A percentile compares a stretch with the other conserved stretches of the same genome.
Evolutionary conservation across 345 rosid species (phyloP).

Genomic region (Salix koriyanagi): DNA sequence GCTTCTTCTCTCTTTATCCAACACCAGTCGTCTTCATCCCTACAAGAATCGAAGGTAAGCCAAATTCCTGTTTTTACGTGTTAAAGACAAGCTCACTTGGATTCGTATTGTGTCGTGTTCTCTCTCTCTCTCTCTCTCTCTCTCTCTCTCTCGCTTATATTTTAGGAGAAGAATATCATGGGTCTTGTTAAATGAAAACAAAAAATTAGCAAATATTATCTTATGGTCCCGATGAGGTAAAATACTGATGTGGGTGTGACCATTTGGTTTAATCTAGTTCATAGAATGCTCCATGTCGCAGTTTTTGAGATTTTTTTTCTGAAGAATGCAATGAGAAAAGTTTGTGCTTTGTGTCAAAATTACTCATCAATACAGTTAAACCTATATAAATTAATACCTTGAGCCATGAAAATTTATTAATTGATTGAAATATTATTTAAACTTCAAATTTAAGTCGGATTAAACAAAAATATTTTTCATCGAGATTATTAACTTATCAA

Average conservation of each 20-base stretch:
- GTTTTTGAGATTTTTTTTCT: not conserved
- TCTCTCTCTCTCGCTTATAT: not conserved
- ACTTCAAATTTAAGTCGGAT: no score
- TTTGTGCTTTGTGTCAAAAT: not conserved
- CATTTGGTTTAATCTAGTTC: no score
- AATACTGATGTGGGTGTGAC: no score
- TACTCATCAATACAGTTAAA: not conserved
- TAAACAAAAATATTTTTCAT: no score
- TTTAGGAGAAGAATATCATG: not conserved
- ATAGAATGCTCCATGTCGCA: not conserved
- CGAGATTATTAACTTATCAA: no score
- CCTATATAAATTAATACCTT: no score
- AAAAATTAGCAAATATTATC: not conserved
- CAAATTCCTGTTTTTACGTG: not conserved
- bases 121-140: not conserved
- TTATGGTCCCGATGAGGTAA: not conserved
- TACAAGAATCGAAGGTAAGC: not conserved
- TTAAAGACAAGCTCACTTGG: not conserved
- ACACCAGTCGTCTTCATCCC: not conserved
- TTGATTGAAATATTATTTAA: no score
- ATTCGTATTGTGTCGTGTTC: not conserved
- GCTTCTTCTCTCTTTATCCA: not conserved
- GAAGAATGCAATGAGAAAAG: not conserved
- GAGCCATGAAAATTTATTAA: no score
- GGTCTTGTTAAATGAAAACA: not conserved